A percentile compares a stretch with the other conserved stretches of the same genome.
Evolutionary conservation across 768 basidiomycete species (phyloP).

Genomic region (Podaxis sp.): DNA sequence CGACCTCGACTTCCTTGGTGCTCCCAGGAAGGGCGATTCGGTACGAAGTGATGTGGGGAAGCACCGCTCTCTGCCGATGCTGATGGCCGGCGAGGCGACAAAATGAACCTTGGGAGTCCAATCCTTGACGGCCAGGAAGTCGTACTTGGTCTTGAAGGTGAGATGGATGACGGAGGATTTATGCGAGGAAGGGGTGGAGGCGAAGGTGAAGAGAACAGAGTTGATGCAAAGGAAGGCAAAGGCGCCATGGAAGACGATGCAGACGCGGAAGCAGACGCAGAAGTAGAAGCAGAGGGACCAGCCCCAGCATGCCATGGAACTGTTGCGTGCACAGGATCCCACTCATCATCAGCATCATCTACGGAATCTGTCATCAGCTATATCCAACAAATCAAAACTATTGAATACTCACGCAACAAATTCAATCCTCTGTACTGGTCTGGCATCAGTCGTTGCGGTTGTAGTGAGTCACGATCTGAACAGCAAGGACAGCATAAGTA

Average conservation of each 20-base stretch:
- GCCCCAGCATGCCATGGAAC: slow-evolving; percentile 4
- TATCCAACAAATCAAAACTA: not conserved
- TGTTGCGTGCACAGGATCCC: slow-evolving; percentile 5
- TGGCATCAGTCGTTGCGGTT: not conserved
- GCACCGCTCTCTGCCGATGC: not conserved
- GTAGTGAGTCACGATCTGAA: slow-evolving; percentile 3
- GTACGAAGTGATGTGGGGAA: not conserved
- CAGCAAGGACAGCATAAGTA: not conserved
- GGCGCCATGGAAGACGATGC: not conserved
- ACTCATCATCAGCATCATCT: slow-evolving; percentile 7
- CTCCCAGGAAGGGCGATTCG: no score
- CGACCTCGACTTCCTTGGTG: not conserved
- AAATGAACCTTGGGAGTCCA: slow-evolving; percentile 2
- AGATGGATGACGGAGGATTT: not conserved
- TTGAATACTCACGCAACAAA: not conserved
- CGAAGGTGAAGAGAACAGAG: not conserved
- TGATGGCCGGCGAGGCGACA: not conserved
- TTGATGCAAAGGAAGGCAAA: slow-evolving; percentile 7
- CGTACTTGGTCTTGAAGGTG: not conserved
- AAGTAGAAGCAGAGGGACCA: not conserved
- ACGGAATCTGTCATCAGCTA: not conserved
- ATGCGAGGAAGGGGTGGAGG: not conserved
- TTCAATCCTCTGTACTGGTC: not conserved
- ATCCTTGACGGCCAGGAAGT: not conserved
- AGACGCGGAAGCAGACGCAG: not conserved